These are phyloP conservation scores for Phialophora tarda DNA, from an alignment of 2,329 filamentous ascomycete species.

Conservation along the genomic window DNA sequence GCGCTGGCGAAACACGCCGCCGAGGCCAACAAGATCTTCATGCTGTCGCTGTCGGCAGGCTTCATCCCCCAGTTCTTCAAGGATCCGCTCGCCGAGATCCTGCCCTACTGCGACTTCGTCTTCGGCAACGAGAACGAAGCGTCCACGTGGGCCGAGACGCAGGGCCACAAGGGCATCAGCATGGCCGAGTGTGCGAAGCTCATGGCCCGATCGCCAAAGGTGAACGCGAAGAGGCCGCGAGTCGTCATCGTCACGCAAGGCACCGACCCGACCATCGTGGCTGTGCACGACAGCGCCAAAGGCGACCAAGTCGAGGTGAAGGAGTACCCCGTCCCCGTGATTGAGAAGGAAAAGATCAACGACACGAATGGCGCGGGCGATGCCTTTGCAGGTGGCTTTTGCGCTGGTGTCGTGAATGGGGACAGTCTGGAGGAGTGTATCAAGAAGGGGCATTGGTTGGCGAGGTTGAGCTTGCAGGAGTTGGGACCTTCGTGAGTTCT, in stretches of 20 bases:
- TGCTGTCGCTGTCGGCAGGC: slow-evolving; percentile 89
- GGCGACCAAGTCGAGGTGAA: slow-evolving; percentile 64
- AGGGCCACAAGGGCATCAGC: slow-evolving; percentile 70
- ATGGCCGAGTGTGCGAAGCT: slow-evolving; percentile 74
- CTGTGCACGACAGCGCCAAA: slow-evolving; percentile 70
- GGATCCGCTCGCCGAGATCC: slow-evolving; percentile 82
- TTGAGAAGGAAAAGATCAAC: slow-evolving; percentile 78
- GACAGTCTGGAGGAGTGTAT: slow-evolving; percentile 78
- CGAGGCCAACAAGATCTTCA: slow-evolving; percentile 83
- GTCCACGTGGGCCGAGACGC: slow-evolving; percentile 80
- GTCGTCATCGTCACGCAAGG: slow-evolving; percentile 94
- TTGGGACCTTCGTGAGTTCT: slow-evolving; percentile 81
- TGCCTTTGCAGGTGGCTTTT: slow-evolving; percentile 92
- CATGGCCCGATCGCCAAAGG: slow-evolving; percentile 80
- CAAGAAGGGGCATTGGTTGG: slow-evolving; percentile 96
- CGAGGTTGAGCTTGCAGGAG: slow-evolving; percentile 90
- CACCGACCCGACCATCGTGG: slow-evolving; percentile 86
- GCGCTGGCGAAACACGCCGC: slow-evolving; percentile 90
- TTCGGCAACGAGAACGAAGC: slow-evolving; percentile 98
- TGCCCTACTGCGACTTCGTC: slow-evolving; percentile 95
- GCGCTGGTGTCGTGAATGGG: slow-evolving; percentile 85
- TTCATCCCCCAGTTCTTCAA: slow-evolving; percentile 99
- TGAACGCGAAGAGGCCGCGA: slow-evolving; percentile 78
- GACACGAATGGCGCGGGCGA: slow-evolving; percentile 98
- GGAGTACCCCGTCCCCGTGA: slow-evolving; percentile 80